phyloP scores from a whole-genome alignment of 768 basidiomycete genomes.

The Boletellus sp. region DNA sequence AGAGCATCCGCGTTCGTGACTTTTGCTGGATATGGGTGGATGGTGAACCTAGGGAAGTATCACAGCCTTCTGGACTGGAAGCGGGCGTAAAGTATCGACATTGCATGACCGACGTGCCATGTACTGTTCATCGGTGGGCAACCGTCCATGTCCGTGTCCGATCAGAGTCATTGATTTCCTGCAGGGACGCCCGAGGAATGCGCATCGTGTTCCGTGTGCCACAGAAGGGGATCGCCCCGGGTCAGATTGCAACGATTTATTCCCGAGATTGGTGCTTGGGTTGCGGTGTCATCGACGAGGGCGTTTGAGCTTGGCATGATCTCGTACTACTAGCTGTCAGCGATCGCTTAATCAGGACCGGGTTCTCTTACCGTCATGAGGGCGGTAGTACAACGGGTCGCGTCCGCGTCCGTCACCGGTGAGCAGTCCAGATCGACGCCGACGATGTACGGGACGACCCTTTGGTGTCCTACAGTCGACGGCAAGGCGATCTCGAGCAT shows the following conservation, averaged over 20 bases:
- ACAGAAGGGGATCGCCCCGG: slow-evolving; percentile 66
- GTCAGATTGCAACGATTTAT: slow-evolving; percentile 78
- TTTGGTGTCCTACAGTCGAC: slow-evolving; percentile 55
- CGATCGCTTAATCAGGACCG: neutral
- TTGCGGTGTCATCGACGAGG: slow-evolving; percentile 60
- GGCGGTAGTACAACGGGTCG: slow-evolving; percentile 80
- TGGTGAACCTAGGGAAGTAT: slow-evolving; percentile 45
- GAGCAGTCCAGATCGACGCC: slow-evolving; percentile 10
- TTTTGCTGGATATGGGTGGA: slow-evolving; percentile 82
- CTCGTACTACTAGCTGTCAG: too few species aligned
- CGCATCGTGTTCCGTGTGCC: slow-evolving; percentile 54
- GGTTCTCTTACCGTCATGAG: slow-evolving; percentile 49
- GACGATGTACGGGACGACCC: neutral
- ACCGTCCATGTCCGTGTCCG: neutral
- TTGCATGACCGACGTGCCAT: slow-evolving; percentile 53
- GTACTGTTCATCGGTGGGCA: slow-evolving; percentile 49
- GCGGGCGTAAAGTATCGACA: slow-evolving; percentile 66
- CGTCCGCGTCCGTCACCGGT: slow-evolving; percentile 85
- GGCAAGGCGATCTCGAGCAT: slow-evolving; percentile 77
- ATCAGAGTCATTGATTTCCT: slow-evolving; percentile 4
- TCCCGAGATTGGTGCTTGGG: slow-evolving; percentile 79
- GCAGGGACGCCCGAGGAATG: slow-evolving; percentile 26
- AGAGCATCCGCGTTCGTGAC: slow-evolving; percentile 37
- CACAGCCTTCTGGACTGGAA: slow-evolving; percentile 41
- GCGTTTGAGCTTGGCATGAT: slow-evolving; percentile 9